A percentile compares a stretch with the other conserved stretches of the same genome.
Evolutionary conservation across 768 basidiomycete genomes (phyloP).

Genomic region (Auricularia sp.): DNA sequence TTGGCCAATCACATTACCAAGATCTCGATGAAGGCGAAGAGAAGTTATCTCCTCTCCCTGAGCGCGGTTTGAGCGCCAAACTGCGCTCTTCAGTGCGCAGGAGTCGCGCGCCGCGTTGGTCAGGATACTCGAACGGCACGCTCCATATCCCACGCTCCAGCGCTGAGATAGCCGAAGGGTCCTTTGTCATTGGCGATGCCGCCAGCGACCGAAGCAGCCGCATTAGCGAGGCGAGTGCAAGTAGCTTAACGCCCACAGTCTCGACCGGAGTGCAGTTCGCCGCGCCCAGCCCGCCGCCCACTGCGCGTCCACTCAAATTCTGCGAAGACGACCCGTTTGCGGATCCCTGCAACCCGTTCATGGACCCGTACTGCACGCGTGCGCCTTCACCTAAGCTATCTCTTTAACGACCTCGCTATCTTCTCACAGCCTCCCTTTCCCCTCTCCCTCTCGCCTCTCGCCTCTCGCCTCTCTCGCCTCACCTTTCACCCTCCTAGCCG

Average conservation of each 20-base stretch:
- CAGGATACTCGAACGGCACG: neutral
- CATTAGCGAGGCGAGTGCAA: neutral
- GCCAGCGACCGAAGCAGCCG: neutral
- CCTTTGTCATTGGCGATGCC: neutral
- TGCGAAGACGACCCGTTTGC: neutral
- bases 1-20: neutral
- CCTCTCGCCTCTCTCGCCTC: neutral
- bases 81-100: neutral
- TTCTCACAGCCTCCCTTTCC: neutral
- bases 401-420: neutral
- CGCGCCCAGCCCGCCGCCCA: neutral
- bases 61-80: neutral
- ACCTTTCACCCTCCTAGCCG: neutral
- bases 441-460: neutral
- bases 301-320: neutral
- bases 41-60: neutral
- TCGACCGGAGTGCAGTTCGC: neutral
- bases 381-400: neutral
- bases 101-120: neutral
- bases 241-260: neutral
- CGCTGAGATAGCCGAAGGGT: neutral
- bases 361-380: neutral
- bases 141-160: neutral
- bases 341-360: neutral
- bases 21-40: neutral